phyloP scores from a whole-genome alignment of 2,329 filamentous ascomycete genomes.

The Didymella sp. region DNA sequence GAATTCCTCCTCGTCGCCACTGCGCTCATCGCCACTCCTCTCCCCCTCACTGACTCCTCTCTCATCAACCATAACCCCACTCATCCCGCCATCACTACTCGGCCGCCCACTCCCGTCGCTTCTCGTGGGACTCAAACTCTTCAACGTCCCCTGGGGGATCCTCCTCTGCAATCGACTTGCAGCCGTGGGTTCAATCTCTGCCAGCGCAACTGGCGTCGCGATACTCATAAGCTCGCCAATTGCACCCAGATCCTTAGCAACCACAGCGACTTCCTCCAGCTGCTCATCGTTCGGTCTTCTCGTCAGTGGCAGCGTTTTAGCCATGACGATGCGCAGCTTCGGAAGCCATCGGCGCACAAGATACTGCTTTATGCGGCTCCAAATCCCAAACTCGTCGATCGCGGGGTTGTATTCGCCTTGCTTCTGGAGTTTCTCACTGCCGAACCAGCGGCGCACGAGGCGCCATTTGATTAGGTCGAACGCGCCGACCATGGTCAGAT shows the following conservation, averaged over 20 bases:
- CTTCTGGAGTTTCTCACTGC: slow-evolving; percentile 50
- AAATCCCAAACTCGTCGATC: slow-evolving; percentile 50
- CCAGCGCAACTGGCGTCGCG: slow-evolving; percentile 47
- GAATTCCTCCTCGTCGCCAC: slow-evolving; percentile 33
- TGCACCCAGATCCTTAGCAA: slow-evolving; percentile 36
- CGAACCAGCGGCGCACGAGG: slow-evolving; percentile 57
- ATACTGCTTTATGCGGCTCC: slow-evolving; percentile 49
- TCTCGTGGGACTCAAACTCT: slow-evolving; percentile 45
- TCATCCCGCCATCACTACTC: slow-evolving; percentile 31
- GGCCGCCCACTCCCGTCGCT: slow-evolving; percentile 31
- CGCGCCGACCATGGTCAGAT: slow-evolving; percentile 50
- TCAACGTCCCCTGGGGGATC: slow-evolving; percentile 28
- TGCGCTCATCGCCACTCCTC: slow-evolving; percentile 44
- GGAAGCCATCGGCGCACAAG: slow-evolving; percentile 53
- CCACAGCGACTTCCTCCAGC: slow-evolving; percentile 8
- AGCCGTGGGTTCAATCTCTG: slow-evolving; percentile 47
- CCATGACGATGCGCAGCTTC: slow-evolving; percentile 37
- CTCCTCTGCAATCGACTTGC: slow-evolving; percentile 36
- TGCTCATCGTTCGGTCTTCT: neutral
- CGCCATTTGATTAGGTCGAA: slow-evolving; percentile 56
- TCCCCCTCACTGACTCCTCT: slow-evolving; percentile 47
- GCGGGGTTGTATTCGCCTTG: slow-evolving; percentile 41
- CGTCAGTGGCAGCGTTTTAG: slow-evolving; percentile 4
- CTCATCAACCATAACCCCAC: slow-evolving; percentile 53
- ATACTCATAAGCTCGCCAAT: slow-evolving; percentile 45